Evolutionary conservation across 768 basidiomycete genomes (phyloP).

Genomic region (Strobilomyces dryophilus): DNA sequence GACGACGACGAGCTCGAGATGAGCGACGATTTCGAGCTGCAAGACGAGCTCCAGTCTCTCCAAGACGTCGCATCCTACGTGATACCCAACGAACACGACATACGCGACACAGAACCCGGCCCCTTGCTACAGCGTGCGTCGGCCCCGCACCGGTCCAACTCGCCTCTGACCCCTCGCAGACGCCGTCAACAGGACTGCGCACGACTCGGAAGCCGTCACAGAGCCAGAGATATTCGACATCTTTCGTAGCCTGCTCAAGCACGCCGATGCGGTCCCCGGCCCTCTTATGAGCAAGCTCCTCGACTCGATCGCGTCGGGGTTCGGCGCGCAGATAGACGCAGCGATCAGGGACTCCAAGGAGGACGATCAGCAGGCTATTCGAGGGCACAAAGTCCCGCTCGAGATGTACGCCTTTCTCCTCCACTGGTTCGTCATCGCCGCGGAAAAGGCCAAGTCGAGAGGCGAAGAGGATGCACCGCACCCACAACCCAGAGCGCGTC

Average conservation of each 20-base stretch:
- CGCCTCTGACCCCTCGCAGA: conserved; percentile 36
- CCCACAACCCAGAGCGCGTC: conserved; percentile 46
- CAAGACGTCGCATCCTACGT: conserved; percentile 58
- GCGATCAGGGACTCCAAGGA: conserved; percentile 65
- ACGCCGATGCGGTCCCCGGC: conserved; percentile 58
- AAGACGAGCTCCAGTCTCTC: conserved; percentile 68
- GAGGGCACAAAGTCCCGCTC: conserved; percentile 65
- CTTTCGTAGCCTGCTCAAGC: conserved; percentile 78
- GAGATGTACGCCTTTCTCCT: conserved; percentile 92
- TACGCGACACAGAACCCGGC: conserved; percentile 50
- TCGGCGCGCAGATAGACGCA: conserved; percentile 68
- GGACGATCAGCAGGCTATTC: conserved; percentile 58
- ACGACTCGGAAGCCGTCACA: conserved; percentile 66
- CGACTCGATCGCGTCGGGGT: conserved; percentile 79
- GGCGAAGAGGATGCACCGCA: conserved; percentile 44
- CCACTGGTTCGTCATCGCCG: conserved; percentile 84
- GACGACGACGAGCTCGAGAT: conserved; percentile 23
- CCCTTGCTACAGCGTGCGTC: conserved; percentile 56
- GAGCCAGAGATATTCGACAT: conserved; percentile 74
- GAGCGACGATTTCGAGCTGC: conserved; percentile 61
- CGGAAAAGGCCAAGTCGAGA: conserved; percentile 67
- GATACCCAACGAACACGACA: conserved; percentile 67
- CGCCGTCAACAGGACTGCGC: conserved; percentile 78
- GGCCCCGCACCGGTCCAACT: not conserved
- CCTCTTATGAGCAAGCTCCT: conserved; percentile 78